Base-by-base conservation (phyloP, 805 yeast genomes). In the Candida jianshihensis region DNA sequence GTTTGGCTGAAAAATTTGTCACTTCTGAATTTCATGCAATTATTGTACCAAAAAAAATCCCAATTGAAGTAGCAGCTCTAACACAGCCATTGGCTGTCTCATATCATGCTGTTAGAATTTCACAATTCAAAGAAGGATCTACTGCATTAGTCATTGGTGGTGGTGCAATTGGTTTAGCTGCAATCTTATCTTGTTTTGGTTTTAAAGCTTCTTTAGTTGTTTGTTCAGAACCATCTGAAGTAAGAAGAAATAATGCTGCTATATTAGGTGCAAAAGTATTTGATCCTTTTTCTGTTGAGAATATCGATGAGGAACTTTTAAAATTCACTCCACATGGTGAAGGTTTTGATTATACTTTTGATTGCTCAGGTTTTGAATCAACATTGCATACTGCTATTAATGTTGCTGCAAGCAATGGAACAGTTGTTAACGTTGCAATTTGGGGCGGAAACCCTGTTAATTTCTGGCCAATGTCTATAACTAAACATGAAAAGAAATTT, bases 351-450 rank as follows among this genome's bases (percentile, higher is more conserved):
- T 64, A 66, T 35, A 53, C 74, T 2, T 75, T 63, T 49, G 81
- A 75, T 47, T 71, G 77, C 46, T 70, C 78, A 2, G 81, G 81
- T 16, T 56, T 75, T 9, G 70, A 66, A 35, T 64, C 67, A 8
- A 78, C 83, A 11, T 67, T 72, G 36, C 64, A 64, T 32, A 64
- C 78, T 5, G 72, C 75, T 4, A 51, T 78, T 26, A 61, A 59
- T 26, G 73, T 75, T 5, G 56, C 75, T 8, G 59, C 68, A 1
- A 68, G 73, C 6, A 66, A 72, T 42, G 85, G 85, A 31, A 61
- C 64, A 3, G 71, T 77, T n/a, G 73, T 75, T 21, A 78, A 78
- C 53, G 70, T 78, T 37, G 85, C 85, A 5, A 72, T 79, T 30
- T 78, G 82, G 81, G 75, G 78, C 16, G 64, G 67, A 31, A 59